These are phyloP conservation scores for Peronospora belbahrii DNA, from an alignment of 352 stramenopile genomes.

Conservation along the genomic window DNA sequence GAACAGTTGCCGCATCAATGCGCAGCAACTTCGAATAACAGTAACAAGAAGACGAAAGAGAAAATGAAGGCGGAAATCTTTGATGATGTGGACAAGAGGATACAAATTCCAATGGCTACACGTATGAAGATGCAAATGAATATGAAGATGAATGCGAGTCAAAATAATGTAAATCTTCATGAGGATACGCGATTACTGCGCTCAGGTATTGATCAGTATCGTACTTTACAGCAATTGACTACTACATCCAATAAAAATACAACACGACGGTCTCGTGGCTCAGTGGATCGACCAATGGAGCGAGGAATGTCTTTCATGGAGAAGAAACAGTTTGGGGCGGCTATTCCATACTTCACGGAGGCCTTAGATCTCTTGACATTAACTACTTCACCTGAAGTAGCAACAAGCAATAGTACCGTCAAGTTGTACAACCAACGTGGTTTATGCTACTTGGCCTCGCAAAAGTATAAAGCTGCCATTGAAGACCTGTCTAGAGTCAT, in stretches of 20 bases:
- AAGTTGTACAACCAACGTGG: constrained; percentile 61
- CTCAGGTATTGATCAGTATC: constrained; percentile 64
- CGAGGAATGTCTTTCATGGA: constrained; percentile 41
- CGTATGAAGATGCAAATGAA: constrained; percentile 47
- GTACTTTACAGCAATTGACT: constrained; percentile 34
- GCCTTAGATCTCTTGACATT: constrained; percentile 23
- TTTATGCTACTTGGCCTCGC: constrained; percentile 42
- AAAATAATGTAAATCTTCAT: background rate
- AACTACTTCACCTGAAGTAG: constrained; percentile 6
- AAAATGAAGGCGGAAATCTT: constrained; percentile 7
- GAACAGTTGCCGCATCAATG: constrained; percentile 4
- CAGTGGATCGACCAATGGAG: constrained; percentile 21
- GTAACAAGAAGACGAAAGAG: constrained; percentile 22
- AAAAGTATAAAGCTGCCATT: constrained; percentile 54
- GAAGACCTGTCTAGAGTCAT: constrained; percentile 72
- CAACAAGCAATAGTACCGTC: constrained; percentile 20
- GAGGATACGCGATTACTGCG: constrained; percentile 33
- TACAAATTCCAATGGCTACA: constrained; percentile 56
- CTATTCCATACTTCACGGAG: constrained; percentile 51
- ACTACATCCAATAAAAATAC: constrained; percentile 8
- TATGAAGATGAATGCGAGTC: constrained; percentile 24
- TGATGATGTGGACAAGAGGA: constrained; percentile 61
- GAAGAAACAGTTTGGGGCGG: constrained; percentile 47
- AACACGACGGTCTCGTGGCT: constrained; percentile 3
- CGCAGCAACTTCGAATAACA: background rate